A percentile compares a stretch with the other conserved stretches of the same genome.
These are phyloP conservation scores for Zymoseptoria ardabiliae DNA, from an alignment of 2,329 filamentous ascomycete genomes.

Conservation along the genomic window DNA sequence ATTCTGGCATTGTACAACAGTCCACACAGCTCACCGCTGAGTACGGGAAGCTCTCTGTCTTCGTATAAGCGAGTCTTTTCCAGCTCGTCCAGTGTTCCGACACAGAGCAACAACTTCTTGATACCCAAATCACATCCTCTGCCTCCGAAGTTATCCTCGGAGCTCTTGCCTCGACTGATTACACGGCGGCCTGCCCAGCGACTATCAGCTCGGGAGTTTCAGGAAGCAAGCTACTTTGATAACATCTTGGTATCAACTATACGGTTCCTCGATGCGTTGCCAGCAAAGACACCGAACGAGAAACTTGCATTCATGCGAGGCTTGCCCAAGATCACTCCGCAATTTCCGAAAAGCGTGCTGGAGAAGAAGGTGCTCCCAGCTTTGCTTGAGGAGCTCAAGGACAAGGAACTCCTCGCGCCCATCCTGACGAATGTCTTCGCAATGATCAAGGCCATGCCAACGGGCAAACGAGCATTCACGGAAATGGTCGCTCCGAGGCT, in stretches of 20 bases:
- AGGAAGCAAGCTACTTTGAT: constrained; percentile 92
- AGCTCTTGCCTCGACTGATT: constrained; percentile 77
- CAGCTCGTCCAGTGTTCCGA: constrained; percentile 71
- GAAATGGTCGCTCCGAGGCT: constrained; percentile 81
- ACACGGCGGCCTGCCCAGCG: constrained; percentile 81
- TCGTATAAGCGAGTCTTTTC: constrained; percentile 80
- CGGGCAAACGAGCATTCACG: constrained; percentile 68
- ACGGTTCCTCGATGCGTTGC: constrained; percentile 83
- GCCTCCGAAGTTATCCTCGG: constrained; percentile 66
- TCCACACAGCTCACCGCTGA: constrained; percentile 81
- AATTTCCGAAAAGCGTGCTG: constrained; percentile 87
- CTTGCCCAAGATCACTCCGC: constrained; percentile 75
- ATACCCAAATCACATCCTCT: constrained; percentile 60
- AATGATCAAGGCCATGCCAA: constrained; percentile 71
- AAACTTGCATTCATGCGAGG: constrained; percentile 90
- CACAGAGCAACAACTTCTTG: constrained; percentile 74
- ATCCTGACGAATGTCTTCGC: constrained; percentile 90
- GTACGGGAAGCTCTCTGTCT: constrained; percentile 70
- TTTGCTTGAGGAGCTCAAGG: constrained; percentile 86
- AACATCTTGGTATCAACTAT: constrained; percentile 96
- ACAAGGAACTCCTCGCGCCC: constrained; percentile 74
- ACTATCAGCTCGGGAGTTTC: constrained; percentile 82
- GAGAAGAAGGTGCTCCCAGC: constrained; percentile 91
- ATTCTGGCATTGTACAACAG: constrained; percentile 89
- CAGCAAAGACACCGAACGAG: constrained; percentile 83